Evolutionary conservation across 352 stramenopile genomes (phyloP).

Genomic region (Globisporangium alternatum): DNA sequence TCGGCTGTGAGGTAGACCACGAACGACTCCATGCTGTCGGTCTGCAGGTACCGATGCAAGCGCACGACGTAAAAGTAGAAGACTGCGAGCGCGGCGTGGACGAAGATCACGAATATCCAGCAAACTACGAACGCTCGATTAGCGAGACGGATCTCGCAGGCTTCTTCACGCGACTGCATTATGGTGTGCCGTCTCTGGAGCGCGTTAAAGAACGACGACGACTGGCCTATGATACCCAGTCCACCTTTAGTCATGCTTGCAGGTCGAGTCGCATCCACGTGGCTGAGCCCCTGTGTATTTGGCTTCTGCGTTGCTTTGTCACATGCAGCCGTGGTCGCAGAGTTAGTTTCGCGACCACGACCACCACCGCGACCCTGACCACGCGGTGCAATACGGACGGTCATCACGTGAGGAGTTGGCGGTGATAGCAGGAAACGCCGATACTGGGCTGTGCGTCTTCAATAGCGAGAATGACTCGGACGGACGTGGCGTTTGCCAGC

Average conservation of each 20-base stretch:
- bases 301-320: not conserved
- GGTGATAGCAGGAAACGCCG: not conserved
- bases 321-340: not conserved
- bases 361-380: not conserved
- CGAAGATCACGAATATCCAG: not conserved
- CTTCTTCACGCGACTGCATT: not conserved
- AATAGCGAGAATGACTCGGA: not conserved
- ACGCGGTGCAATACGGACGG: not conserved
- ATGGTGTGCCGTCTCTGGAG: not conserved
- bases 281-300: not conserved
- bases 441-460: not conserved
- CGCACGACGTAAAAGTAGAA: conserved; percentile 12
- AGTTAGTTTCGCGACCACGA: not conserved
- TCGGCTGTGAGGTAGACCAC: conserved; percentile 2
- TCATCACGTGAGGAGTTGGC: not conserved
- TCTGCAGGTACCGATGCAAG: conserved; percentile 5
- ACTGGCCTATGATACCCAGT: too few relatives aligned
- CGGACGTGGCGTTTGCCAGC: not conserved
- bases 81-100: conserved; percentile 4
- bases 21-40: not conserved
- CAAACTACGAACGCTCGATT: not conserved
- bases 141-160: not conserved
- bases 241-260: not conserved
- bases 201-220: not conserved
- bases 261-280: not conserved